phyloP scores from a whole-genome alignment of 257 asterid species.

The Lycium barbarum region DNA sequence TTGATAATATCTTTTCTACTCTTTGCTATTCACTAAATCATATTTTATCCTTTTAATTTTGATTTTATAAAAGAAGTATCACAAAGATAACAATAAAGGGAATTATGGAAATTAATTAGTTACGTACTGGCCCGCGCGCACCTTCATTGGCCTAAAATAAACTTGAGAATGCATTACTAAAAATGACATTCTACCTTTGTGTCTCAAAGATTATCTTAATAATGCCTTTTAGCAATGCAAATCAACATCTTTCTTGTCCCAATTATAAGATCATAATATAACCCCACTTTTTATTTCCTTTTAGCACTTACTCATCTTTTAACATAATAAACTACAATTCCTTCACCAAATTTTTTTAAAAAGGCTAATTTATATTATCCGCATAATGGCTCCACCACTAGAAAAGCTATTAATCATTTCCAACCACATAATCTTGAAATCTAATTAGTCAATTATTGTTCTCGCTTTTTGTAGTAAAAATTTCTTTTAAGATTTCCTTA shows the following conservation, averaged over 20 bases:
- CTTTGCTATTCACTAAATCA: not conserved
- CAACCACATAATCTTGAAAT: not conserved
- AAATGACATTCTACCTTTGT: slow-evolving; percentile 15
- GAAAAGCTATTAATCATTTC: not conserved
- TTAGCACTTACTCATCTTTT: not conserved
- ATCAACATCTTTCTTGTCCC: not conserved
- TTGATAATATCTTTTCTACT: not conserved
- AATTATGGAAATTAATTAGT: not conserved
- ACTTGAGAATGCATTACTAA: not conserved
- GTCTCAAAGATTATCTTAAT: not conserved
- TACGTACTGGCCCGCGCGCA: not conserved
- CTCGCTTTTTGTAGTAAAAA: not conserved
- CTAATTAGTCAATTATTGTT: not conserved
- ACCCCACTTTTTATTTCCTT: not conserved
- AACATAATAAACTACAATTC: not conserved
- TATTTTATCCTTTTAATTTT: not conserved
- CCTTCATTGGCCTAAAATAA: not conserved
- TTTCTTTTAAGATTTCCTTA: not conserved
- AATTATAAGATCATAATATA: not conserved
- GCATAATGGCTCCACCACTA: slow-evolving; percentile 7
- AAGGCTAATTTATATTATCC: not conserved
- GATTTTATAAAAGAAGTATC: not conserved
- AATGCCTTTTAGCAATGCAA: not conserved
- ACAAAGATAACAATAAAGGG: not conserved
- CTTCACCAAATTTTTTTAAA: not conserved